phyloP scores from a whole-genome alignment of 2,329 filamentous ascomycete species.

The Cercospora janseana region DNA sequence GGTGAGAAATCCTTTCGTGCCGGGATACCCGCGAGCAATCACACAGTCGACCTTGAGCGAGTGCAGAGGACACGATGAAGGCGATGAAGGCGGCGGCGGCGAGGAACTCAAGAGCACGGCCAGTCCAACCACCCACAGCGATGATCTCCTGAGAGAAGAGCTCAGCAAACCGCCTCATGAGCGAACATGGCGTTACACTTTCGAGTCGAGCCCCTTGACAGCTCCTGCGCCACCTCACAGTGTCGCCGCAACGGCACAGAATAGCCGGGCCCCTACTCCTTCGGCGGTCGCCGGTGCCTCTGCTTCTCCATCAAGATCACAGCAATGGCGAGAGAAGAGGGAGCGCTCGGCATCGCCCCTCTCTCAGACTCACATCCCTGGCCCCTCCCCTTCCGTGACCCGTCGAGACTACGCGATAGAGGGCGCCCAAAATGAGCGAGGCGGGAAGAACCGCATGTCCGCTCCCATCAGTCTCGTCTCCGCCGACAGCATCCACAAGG shows the following conservation, averaged over 20 bases:
- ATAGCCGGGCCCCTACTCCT: constrained; percentile 4
- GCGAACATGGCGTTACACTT: constrained; percentile 35
- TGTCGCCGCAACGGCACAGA: constrained; percentile 20
- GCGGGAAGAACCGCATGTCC: constrained; percentile 23
- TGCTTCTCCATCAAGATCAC: not conserved
- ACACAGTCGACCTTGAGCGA: constrained; percentile 26
- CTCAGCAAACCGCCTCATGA: constrained; percentile 34
- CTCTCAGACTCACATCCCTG: constrained; percentile 13
- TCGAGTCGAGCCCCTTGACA: constrained; percentile 29
- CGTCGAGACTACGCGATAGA: too few relatives aligned
- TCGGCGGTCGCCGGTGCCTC: not conserved
- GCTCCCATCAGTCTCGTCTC: constrained; percentile 32
- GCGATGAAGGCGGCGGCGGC: constrained; percentile 22
- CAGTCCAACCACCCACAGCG: not conserved
- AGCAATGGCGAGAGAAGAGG: constrained; percentile 14
- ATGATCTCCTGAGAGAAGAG: constrained; percentile 26
- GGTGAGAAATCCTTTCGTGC: constrained; percentile 31
- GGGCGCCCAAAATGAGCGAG: not conserved
- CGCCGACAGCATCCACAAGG: constrained; percentile 33
- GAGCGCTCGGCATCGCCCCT: constrained; percentile 31
- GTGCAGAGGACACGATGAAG: too few relatives aligned
- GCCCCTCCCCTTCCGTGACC: constrained; percentile 2
- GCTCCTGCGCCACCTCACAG: constrained; percentile 36
- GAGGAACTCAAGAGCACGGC: not conserved
- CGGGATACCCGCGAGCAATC: constrained; percentile 34